A percentile compares a stretch with the other conserved stretches of the same genome.
Conservation (phyloP, 257 asterid genomes). For the Solanum bulbocastanum region DNA sequence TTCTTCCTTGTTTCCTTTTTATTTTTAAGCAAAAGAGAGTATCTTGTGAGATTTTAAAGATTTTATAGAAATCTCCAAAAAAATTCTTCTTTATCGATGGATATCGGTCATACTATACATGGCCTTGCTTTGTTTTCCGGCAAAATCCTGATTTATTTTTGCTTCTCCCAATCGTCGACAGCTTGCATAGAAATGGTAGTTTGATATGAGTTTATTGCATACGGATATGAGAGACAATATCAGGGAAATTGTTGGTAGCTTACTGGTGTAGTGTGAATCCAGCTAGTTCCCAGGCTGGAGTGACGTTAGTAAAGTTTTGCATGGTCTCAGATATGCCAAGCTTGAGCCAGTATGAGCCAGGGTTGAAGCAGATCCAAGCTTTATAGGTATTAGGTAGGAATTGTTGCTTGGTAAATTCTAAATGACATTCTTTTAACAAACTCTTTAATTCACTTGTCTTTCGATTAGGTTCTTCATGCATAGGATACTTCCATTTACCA, state of each 20-base stretch:
- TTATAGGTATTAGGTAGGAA: not conserved
- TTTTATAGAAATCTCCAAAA: not conserved
- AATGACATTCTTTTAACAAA: not conserved
- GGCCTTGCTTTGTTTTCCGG: not conserved
- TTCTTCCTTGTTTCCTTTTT: not conserved
- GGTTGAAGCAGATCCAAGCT: not conserved
- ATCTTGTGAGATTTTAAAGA: not conserved
- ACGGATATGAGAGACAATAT: not conserved
- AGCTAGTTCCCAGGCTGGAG: not conserved
- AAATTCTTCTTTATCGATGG: not conserved
- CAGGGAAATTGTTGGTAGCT: not conserved
- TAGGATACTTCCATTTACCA: not conserved
- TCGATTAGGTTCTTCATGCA: not conserved
- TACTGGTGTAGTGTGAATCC: not conserved
- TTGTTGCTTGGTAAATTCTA: not conserved
- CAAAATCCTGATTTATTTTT: not conserved
- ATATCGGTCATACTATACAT: not conserved
- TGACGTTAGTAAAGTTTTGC: not conserved
- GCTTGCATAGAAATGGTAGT: not conserved
- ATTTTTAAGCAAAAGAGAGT: not conserved
- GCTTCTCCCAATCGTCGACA: not conserved
- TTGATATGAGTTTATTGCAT: not conserved
- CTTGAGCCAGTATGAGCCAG: not conserved
- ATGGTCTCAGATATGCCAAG: not conserved
- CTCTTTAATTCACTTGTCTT: not conserved